Conservation (phyloP, 306 rosid species). For the Quercus berberidifolia region DNA sequence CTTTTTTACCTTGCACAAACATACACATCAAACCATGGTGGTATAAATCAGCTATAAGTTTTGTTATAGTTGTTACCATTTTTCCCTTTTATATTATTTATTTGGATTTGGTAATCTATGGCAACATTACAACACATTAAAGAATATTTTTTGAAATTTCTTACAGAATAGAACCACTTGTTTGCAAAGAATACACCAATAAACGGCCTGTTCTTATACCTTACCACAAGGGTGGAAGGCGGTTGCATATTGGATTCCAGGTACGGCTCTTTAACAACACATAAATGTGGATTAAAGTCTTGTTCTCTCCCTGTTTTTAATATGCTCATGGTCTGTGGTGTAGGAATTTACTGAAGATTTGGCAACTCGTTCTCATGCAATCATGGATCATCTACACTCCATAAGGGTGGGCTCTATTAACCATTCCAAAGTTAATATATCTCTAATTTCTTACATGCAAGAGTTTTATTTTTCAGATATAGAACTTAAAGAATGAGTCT, state of each 20-base stretch:
- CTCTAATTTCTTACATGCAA: not conserved
- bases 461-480: not conserved
- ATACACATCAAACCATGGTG: not conserved
- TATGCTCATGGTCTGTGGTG: slow-evolving; percentile 6
- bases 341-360: slow-evolving; percentile 90
- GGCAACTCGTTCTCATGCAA: slow-evolving; percentile 71
- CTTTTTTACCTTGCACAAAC: not conserved
- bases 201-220: slow-evolving; percentile 87
- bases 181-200: slow-evolving; percentile 70
- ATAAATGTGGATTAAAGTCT: not conserved
- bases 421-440: not conserved
- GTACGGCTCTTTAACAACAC: slow-evolving; percentile 31
- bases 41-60: not conserved
- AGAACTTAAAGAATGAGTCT: not conserved
- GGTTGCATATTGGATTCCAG: slow-evolving; percentile 95
- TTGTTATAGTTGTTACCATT: not conserved
- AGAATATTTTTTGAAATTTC: slow-evolving; percentile 18
- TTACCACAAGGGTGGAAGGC: slow-evolving; percentile 91
- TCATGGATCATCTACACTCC: slow-evolving; percentile 54
- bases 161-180: slow-evolving; percentile 92
- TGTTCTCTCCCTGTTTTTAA: slow-evolving; percentile 13
- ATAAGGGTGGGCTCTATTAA: slow-evolving; percentile 59
- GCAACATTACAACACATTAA: not conserved
- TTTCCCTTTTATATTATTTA: not conserved
- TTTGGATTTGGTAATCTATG: not conserved